Base-by-base conservation (phyloP, 176 grass and related monocot genomes). In the Oropetium thomaeum region DNA sequence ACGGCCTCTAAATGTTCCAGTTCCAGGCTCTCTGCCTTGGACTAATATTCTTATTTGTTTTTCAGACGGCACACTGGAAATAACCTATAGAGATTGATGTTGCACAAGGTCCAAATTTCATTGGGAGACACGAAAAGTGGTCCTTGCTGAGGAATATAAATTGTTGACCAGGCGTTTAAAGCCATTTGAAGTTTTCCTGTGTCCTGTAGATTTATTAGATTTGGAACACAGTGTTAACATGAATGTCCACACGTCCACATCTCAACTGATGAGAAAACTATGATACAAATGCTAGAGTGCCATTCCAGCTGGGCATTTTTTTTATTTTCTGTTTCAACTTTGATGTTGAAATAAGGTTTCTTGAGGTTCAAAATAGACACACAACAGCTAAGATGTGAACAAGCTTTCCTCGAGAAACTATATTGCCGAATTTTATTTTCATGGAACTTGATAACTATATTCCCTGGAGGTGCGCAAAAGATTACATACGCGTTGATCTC, bases 121-220 rank as follows among this genome's bases (percentile, higher is more conserved):
- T 15, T 35, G 2, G 8, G 42, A 67, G 26, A 35, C 10, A 32
- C 67, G 72, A 27, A 73, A 74, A 68, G 55, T 30, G 68, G 20
- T 54, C 54, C 69, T 79, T 55, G 73, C 22, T 4, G 16, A 5
- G 11, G 42, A 15, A 59, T 47, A 70, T 43, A 10, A 42, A 73
- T 41, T 73, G 48, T 65, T 60, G 10, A 51, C 38, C 63, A 58
- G 32, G 65, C 30, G 32, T 77, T 66, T 67, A 39, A 72, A 82
- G 73, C 30, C 37, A 59, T 63, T 2, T 23, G 31, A 48, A 82
- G 48, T 39, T 76, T 69, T 1, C 44, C 71, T 76, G 5, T n/a
- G 53, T 48, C 49, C 37, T 78, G 14, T 73, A 87, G 67, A 61
- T 34, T 73, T 78, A 51, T 42, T 43, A 82, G 31, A 51, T 73